Evolutionary conservation across 2,329 filamentous ascomycete species (phyloP), one percentile per base, ranked within the genome.

Genomic region (Pseudovirgaria hyperparasitica): DNA sequence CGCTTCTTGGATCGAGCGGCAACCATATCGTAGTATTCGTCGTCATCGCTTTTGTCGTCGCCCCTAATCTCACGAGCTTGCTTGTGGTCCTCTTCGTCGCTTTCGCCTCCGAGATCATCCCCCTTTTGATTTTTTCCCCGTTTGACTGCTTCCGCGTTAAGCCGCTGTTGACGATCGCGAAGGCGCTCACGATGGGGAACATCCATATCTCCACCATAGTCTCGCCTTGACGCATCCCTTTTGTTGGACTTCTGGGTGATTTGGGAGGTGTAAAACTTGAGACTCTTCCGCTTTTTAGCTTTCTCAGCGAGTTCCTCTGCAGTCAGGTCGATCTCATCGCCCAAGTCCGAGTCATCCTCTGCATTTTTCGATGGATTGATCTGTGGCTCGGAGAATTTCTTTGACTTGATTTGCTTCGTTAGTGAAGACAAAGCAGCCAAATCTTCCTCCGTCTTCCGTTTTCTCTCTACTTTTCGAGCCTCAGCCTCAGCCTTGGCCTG

Each of bases 231-330:
- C 17, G 66, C 72, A 5, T 75, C 72, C 29, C 82, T 82, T 51
- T 82, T 86, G 60, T 84, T 92, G 30, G 82, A 75, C 58, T 94
- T 96, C 52, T 96, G 87, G 16, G 82, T 79, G 39, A 98, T 90
- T 52, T 98, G 90, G 3, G 86, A 93, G 3, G 92, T 96, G 67
- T 98, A 98, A 65, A 98, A 98, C 36, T 85, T 80, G 31, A 98
- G 70, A 37, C 74, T 84, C 65, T 92, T 93, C 66, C 90, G 93
- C 54, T 81, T 81, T 33, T 73, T 71, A 0, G 77, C 81, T 58
- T 98, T 98, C 45, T 92, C 82, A 22, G 80, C 81, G 1, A 82
- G 78, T 34, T 87, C 75, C 34, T 75, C 69, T 8, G 76, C 73
- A 28, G 85, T 82, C 32, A 96, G 69, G 4, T 65, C 60, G 10